Evolutionary conservation across 495 filamentous ascomycete species (phyloP).

Genomic region (Copromyces sp.): DNA sequence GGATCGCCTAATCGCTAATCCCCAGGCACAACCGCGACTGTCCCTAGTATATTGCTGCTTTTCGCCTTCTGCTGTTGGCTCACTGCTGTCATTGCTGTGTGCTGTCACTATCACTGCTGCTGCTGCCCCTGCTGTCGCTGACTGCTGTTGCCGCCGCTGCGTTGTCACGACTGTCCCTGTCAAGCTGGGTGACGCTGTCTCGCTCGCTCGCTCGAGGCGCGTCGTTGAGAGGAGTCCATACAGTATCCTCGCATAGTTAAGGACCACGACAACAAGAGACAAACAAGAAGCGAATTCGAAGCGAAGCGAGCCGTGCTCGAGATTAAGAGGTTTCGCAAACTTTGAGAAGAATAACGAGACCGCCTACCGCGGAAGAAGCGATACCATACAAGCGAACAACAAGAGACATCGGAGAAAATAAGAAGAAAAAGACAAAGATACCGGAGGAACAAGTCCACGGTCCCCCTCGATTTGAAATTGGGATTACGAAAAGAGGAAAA

Average conservation of each 20-base stretch:
- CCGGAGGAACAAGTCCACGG: not conserved
- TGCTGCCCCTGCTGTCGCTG: not conserved
- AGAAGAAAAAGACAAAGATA: not conserved
- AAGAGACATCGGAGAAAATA: not conserved
- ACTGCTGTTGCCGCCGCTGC: constrained; percentile 1
- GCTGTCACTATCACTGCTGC: not conserved
- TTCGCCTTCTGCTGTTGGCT: not conserved
- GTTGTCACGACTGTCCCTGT: not conserved
- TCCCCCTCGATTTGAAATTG: not conserved
- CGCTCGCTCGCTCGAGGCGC: not conserved
- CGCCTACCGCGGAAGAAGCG: not conserved
- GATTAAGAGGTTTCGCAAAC: not conserved
- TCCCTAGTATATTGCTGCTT: not conserved
- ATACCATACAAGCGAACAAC: not conserved
- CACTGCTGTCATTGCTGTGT: not conserved
- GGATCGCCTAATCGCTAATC: not conserved
- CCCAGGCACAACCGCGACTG: not conserved
- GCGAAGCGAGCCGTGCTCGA: not conserved
- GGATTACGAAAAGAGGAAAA: not conserved
- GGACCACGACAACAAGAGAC: not conserved
- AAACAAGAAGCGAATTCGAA: not conserved
- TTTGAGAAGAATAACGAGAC: not conserved
- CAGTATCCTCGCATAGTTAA: not conserved
- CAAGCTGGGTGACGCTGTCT: not conserved
- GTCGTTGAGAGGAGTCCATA: not conserved